Evolutionary conservation across 805 yeast genomes (phyloP).

Genomic region (Lipomyces yamadae): DNA sequence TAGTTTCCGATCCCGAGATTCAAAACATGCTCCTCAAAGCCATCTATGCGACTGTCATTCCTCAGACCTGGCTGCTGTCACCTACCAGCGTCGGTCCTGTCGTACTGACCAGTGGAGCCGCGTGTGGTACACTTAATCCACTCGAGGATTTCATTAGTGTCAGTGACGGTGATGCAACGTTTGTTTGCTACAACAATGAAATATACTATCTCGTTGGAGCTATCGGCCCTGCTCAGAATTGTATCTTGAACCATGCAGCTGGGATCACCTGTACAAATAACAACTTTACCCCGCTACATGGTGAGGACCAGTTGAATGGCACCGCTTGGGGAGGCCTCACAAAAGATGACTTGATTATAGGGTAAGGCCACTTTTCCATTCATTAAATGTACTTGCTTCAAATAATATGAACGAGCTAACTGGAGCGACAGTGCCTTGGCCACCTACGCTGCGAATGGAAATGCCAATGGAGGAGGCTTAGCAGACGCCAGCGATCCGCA

Average conservation of each 20-base stretch:
- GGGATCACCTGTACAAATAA: neutral
- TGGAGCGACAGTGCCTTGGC: neutral
- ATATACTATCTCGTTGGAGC: neutral
- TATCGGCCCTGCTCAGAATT: neutral
- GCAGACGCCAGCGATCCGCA: too few relatives aligned
- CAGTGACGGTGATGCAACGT: neutral
- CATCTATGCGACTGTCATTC: slow-evolving; percentile 1
- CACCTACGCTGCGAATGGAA: neutral
- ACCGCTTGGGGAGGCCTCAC: neutral
- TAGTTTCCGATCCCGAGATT: neutral
- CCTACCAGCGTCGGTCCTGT: neutral
- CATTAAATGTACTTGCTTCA: neutral
- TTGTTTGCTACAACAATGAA: neutral
- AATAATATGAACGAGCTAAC: neutral
- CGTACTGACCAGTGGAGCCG: neutral
- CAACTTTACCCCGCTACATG: neutral
- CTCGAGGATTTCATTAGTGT: neutral
- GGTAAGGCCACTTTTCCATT: neutral
- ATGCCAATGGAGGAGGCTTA: neutral
- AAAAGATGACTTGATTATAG: neutral
- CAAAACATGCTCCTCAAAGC: neutral
- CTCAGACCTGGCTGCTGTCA: neutral
- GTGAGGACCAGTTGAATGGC: neutral
- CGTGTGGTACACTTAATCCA: neutral
- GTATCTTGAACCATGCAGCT: neutral